Conservation (phyloP, 805 yeast species). For the Starmerella bombi region DNA sequence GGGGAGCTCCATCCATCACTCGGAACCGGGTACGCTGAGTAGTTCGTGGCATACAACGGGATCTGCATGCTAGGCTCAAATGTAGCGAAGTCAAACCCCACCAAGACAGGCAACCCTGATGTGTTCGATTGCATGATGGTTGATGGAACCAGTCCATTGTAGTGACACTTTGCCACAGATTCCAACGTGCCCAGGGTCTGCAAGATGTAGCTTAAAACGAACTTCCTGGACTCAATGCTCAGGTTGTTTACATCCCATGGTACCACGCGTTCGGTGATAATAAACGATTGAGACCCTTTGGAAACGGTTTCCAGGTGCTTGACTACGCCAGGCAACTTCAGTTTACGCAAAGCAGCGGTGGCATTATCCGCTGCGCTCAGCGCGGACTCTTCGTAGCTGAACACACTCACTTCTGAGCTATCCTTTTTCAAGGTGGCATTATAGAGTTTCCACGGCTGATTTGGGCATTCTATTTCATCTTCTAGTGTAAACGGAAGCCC, state of each 20-base stretch:
- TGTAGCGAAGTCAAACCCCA: constrained; percentile 24
- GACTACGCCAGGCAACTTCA: constrained; percentile 60
- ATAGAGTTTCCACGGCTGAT: constrained; percentile 49
- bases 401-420: constrained; percentile 43
- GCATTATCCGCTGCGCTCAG: constrained; percentile 31
- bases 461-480: constrained; percentile 23
- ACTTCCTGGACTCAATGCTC: constrained; percentile 4
- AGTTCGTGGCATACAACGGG: background rate
- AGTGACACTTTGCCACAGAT: constrained; percentile 6
- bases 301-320: constrained; percentile 51
- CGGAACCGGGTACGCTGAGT: constrained; percentile 19
- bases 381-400: constrained; percentile 43
- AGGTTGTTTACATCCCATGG: constrained; percentile 33
- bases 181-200: constrained; percentile 7
- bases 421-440: constrained; percentile 41
- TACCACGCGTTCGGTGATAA: constrained; percentile 53
- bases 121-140: constrained; percentile 6
- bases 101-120: constrained; percentile 7
- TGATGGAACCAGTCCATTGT: constrained; percentile 1
- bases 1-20: constrained; percentile 13
- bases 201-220: constrained; percentile 2
- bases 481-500: constrained; percentile 28
- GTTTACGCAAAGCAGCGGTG: constrained; percentile 36
- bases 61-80: constrained; percentile 1
- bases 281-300: constrained; percentile 41